phyloP scores from a whole-genome alignment of 2,329 filamentous ascomycete genomes.

The Decorospora gaudefroyi region DNA sequence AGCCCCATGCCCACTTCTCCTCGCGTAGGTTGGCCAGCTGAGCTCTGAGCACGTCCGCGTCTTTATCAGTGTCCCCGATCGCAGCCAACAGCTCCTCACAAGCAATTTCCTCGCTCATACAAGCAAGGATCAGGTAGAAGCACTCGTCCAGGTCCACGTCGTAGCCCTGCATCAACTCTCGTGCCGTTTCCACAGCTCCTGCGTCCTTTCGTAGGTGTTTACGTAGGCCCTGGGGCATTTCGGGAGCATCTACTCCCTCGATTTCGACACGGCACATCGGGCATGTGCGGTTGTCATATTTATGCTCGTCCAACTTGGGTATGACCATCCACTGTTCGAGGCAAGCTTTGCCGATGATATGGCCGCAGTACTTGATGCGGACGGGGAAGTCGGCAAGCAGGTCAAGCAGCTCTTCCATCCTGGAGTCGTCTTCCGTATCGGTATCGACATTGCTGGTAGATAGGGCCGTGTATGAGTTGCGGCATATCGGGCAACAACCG shows the following conservation, averaged over 20 bases:
- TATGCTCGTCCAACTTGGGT: constrained; percentile 25
- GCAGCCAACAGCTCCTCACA: constrained; percentile 15
- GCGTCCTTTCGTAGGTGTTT: constrained; percentile 13
- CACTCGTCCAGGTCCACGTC: constrained; percentile 21
- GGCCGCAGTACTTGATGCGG: constrained; percentile 34
- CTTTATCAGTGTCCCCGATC: constrained; percentile 4
- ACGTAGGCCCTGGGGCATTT: background rate
- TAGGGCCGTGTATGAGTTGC: constrained; percentile 24
- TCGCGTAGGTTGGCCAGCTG: constrained; percentile 11
- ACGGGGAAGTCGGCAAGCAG: constrained; percentile 30
- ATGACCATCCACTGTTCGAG: constrained; percentile 32
- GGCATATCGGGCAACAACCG: constrained; percentile 26
- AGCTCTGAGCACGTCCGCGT: constrained; percentile 5
- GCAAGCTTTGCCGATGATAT: constrained; percentile 30
- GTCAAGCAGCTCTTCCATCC: constrained; percentile 18
- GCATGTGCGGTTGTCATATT: constrained; percentile 28
- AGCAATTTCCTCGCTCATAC: constrained; percentile 30
- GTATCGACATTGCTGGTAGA: too few relatives aligned
- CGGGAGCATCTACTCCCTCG: constrained; percentile 10
- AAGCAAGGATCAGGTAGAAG: constrained; percentile 11
- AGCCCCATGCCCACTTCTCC: constrained; percentile 28
- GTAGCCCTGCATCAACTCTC: constrained; percentile 12
- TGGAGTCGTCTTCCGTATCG: too few relatives aligned
- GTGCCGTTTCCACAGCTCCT: constrained; percentile 5
- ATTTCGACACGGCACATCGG: constrained; percentile 29